Evolutionary conservation across 257 asterid genomes (phyloP), one percentile per base, ranked within the genome.

Genomic region (Scutellaria baicalensis): DNA sequence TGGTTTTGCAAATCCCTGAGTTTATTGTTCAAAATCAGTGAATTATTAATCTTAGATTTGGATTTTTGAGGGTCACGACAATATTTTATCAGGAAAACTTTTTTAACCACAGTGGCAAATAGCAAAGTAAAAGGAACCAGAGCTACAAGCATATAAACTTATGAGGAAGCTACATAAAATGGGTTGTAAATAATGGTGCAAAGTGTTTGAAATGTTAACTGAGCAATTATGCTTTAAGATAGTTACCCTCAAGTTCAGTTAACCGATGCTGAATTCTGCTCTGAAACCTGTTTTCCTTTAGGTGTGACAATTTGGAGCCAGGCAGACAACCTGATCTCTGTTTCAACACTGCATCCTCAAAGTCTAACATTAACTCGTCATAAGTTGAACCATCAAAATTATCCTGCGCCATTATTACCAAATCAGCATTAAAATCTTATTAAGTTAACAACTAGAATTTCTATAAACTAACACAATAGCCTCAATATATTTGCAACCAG

Each of bases 171-270:
- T 20, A 43, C 44, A 75, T 48, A 49, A 75, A 10, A 69, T 47
- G 40, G 62, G 60, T 66, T 9, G 18, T 27, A 40, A 70, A 21
- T 17, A 49, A 67, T 40, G 42, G 27, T n/a, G 68, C 47, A 45
- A 64, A 35, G 61, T 39, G 14, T 49, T 36, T 33, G 17, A 64
- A 71, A 9, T 54, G 45, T 65, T 27, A 43, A 73, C 7, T 51
- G 17, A 47, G 35, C 33, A 58, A 43, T 45, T 75, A 47, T 27
- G 10, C 62, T 31, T 52, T 54, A 66, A 39, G 62, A 52, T 48
- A 49, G 49, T 80, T 87, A 94, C 99, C 99, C 81, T 94, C 97
- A 69, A 94, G 96, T 81, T 85, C 93, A 8, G 83, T 56, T 69
- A 94, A 66, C 9, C 99, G 96, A 65, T 75, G 94, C 70, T 84